Evolutionary conservation across 139 green algal species (phyloP), one percentile per base, ranked within the genome.

Genomic region (Micractinium sp.): DNA sequence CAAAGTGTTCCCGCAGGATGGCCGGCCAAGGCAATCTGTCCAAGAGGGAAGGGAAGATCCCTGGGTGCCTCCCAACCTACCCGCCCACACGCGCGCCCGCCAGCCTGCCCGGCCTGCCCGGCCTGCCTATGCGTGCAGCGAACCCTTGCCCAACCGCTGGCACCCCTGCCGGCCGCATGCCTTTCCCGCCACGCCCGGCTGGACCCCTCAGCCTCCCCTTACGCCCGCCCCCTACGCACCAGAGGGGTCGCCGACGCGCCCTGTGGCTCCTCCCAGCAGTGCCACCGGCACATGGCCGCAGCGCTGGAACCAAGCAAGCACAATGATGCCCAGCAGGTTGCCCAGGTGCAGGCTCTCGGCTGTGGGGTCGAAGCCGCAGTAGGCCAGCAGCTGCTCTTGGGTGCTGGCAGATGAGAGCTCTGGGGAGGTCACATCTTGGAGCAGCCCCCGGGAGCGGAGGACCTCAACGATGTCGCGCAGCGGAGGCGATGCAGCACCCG

Each of bases 291-390:
- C 87, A 93, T 99, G 98, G 19, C 98, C 98, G 89, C 94, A 97
- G 1, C 94, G 87, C 76, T 98, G 96, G 91, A 99, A 99, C 98
- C 98, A 99, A 0, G 95, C 91, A 39, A 99, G 95, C 81, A 99
- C 97, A 33, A 99, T 94, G 92, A 99, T 98, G 79, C 98, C 97
- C 39, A 99, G 94, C 74, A 99, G 93, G 95, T 99, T 99, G 39
- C 97, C 98, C 60, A 99, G 92, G 92, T 99, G 97, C 87, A 99
- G 88, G 85, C 90, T 96, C 90, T 98, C 96, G 7, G 97, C 98
- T 23, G 98, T 99, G 33, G 98, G 98, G 92, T 99, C 98, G 88
- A 99, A 99, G 36, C 98, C 98, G 91, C 96, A 98, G 94, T 99
- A 99, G 0, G 99, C 94, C 3, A 92, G 88, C 69, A 99, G 87